Conservation (phyloP, 208 protist species). For the Wallacemonas sp. region DNA sequence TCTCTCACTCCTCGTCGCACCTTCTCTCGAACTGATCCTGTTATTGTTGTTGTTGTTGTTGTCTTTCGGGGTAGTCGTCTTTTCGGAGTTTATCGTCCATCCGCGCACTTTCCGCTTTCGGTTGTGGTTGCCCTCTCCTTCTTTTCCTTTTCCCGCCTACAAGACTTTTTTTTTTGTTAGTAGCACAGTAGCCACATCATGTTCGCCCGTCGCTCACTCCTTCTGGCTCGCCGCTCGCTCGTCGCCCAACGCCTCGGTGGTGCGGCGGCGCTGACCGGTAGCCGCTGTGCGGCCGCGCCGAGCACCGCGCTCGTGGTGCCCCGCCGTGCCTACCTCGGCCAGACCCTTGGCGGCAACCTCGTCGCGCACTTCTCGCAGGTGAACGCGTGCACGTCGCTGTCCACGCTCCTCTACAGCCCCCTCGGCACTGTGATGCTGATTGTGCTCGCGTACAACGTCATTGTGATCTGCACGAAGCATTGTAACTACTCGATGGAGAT, state of each 20-base stretch:
- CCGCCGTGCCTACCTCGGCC: slow-evolving; percentile 39
- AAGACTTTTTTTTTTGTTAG: too few relatives aligned
- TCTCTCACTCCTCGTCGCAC: slow-evolving; percentile 6
- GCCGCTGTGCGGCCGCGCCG: neutral
- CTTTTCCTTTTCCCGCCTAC: slow-evolving; percentile 14
- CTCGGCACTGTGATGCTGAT: slow-evolving; percentile 74
- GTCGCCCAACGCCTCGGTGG: slow-evolving; percentile 11
- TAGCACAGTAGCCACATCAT: slow-evolving; percentile 16
- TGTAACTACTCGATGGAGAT: slow-evolving; percentile 85
- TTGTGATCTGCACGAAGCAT: slow-evolving; percentile 84
- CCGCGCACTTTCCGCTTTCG: neutral
- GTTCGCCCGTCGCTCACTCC: slow-evolving; percentile 30
- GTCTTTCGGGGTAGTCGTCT: too few relatives aligned
- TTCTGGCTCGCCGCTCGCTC: slow-evolving; percentile 24
- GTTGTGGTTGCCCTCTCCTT: neutral
- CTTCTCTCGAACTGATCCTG: neutral
- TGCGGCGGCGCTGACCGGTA: slow-evolving; percentile 17
- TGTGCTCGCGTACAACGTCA: slow-evolving; percentile 86
- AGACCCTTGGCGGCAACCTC: slow-evolving; percentile 55
- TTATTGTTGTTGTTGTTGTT: slow-evolving; percentile 14
- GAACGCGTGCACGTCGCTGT: slow-evolving; percentile 54
- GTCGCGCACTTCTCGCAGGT: slow-evolving; percentile 59
- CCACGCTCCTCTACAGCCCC: slow-evolving; percentile 78
- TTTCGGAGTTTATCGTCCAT: too few relatives aligned
- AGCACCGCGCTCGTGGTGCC: slow-evolving; percentile 24